Percentiles rank a stretch among this genome's conserved stretches.
phyloP scores from a whole-genome alignment of 441 rosid species.

The Erodium trifolium region DNA sequence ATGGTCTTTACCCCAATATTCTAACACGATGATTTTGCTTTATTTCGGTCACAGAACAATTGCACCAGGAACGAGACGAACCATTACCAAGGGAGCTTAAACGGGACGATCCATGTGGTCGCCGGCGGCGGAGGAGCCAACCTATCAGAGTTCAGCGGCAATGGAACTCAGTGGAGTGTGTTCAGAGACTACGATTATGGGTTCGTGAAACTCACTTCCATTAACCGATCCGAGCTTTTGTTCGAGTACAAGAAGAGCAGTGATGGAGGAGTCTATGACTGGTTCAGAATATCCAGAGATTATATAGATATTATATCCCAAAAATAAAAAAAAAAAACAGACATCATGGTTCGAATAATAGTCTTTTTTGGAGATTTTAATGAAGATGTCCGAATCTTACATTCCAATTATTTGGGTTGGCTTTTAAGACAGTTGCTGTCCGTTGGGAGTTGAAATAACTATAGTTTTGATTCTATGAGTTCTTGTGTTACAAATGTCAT shows the following conservation, averaged over 20 bases:
- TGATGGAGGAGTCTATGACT: slow-evolving; percentile 63
- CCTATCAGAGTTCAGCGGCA: slow-evolving; percentile 16
- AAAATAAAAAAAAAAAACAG: not conserved
- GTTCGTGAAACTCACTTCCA: slow-evolving; percentile 56
- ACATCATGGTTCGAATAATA: not conserved
- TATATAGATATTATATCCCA: slow-evolving; percentile 38
- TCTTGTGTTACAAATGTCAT: not conserved
- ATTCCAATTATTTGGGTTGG: no score
- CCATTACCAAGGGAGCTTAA: slow-evolving; percentile 54
- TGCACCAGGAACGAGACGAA: slow-evolving; percentile 46
- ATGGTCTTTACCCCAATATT: slow-evolving; percentile 24
- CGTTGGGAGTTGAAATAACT: no score
- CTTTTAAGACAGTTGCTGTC: no score
- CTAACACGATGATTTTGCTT: slow-evolving; percentile 19
- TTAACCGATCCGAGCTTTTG: slow-evolving; percentile 49
- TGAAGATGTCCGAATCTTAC: no score
- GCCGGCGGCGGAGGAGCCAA: slow-evolving; percentile 70
- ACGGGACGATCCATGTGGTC: slow-evolving; percentile 80
- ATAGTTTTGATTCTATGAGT: not conserved
- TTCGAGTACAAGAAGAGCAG: slow-evolving; percentile 21
- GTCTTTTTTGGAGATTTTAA: no score
- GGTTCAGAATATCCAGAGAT: slow-evolving; percentile 55
- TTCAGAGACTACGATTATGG: slow-evolving; percentile 59
- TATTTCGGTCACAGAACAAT: slow-evolving; percentile 32
- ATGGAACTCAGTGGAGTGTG: slow-evolving; percentile 50